Evolutionary conservation across 1,284 basidiomycete genomes (phyloP).

Genomic region (Pholiota adiposa): DNA sequence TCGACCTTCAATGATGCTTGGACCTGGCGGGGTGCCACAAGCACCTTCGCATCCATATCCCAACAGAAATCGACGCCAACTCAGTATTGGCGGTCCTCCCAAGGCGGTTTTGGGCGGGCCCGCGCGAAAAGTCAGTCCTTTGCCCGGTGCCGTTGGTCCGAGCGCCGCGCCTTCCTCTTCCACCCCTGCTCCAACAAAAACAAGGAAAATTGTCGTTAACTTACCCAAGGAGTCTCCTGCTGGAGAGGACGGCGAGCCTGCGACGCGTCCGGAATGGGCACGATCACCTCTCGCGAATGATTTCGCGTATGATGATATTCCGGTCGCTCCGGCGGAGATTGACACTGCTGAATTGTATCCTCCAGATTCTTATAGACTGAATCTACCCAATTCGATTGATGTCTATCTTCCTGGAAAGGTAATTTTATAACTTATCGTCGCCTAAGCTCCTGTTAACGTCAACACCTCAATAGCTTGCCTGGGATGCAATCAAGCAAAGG

Average conservation of each 20-base stretch:
- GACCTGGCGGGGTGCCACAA: slow-evolving; percentile 39
- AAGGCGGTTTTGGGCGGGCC: slow-evolving; percentile 82
- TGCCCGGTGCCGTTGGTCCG: slow-evolving; percentile 44
- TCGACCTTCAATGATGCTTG: slow-evolving; percentile 50
- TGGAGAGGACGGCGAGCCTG: slow-evolving; percentile 45
- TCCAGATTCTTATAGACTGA: slow-evolving; percentile 56
- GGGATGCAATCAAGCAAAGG: slow-evolving; percentile 70
- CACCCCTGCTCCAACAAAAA: slow-evolving; percentile 42
- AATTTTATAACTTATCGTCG: slow-evolving; percentile 11
- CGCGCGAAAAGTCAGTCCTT: slow-evolving; percentile 70
- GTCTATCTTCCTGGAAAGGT: slow-evolving; percentile 86
- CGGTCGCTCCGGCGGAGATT: slow-evolving; percentile 47
- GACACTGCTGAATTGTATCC: slow-evolving; percentile 62
- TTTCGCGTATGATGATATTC: slow-evolving; percentile 42
- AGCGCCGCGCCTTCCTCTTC: slow-evolving; percentile 30
- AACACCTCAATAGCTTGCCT: slow-evolving; percentile 52
- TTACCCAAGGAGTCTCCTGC: slow-evolving; percentile 69
- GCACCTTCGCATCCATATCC: slow-evolving; percentile 52
- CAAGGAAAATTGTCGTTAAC: slow-evolving; percentile 72
- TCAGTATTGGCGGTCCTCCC: slow-evolving; percentile 80
- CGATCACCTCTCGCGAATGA: slow-evolving; percentile 53
- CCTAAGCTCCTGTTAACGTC: background rate
- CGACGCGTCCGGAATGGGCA: slow-evolving; percentile 62
- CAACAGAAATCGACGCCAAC: slow-evolving; percentile 57
- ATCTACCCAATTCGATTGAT: slow-evolving; percentile 68